A percentile compares a stretch with the other conserved stretches of the same genome.
Conservation (phyloP, 73 alveolate genomes). For the Tetrahymena borealis region DNA sequence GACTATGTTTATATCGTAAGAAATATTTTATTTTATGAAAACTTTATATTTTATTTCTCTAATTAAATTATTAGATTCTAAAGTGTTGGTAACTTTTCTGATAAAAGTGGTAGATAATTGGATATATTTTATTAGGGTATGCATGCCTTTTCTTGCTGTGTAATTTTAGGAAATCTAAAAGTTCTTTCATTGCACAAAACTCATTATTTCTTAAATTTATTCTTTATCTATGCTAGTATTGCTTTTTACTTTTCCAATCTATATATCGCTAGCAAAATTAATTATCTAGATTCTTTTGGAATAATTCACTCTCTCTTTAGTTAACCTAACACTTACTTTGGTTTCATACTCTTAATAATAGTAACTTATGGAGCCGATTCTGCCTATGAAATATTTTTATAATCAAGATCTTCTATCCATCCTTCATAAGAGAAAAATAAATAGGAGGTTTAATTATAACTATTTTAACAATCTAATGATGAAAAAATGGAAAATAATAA, state of each 20-base stretch:
- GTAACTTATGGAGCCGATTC: not conserved
- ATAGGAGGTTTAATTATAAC: no score
- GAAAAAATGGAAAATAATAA: no score
- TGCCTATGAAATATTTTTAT: not conserved
- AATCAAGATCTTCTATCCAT: not conserved
- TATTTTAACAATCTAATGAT: no score
- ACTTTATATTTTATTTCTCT: not conserved
- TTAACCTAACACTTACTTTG: not conserved
- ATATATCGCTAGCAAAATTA: not conserved
- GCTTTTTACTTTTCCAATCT: not conserved
- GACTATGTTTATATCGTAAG: not conserved
- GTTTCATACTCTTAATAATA: not conserved
- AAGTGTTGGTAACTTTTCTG: not conserved
- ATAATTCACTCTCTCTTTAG: not conserved
- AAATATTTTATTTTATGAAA: not conserved
- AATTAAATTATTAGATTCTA: not conserved
- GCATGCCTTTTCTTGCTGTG: not conserved
- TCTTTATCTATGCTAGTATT: not conserved
- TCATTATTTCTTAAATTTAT: not conserved
- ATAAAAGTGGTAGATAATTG: not conserved
- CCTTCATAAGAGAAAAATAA: no score
- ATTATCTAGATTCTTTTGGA: not conserved
- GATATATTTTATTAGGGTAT: not conserved
- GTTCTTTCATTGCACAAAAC: not conserved
- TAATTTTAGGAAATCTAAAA: not conserved